Evolutionary conservation across 108 stramenopile genomes (phyloP), one percentile per base, ranked within the genome.

Genomic region (Pseudonitzschia pungens): DNA sequence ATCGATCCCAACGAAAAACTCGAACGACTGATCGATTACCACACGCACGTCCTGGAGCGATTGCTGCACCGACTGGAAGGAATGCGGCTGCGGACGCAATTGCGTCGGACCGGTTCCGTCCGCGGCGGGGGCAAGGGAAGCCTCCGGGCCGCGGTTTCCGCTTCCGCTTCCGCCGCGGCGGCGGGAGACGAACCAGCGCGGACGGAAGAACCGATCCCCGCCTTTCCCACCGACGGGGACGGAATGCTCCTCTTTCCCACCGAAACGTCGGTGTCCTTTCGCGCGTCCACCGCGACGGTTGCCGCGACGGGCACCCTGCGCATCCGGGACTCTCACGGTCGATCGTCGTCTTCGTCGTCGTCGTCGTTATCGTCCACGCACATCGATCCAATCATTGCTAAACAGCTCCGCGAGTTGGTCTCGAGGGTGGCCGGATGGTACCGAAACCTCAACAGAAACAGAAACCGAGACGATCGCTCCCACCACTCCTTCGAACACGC

Each of bases 401-500:
- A 11, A 9, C 66, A 67, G 36, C 66, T 67, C 28, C 66, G 45
- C 18, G 45, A 48, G 22, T 45, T 67, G 22, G 44, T 67, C 3
- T 67, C 66, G n/a, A 67, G 28, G 16, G 36, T 48, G 21, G 42
- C 66, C 28, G 33, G 42, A 65, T 42, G 21, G 64, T 41, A 65
- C 64, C 31, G 36, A 36, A 36, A 36, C 36, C 36, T n/a, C n/a
- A n/a, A n/a, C n/a, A n/a, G 36, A 36, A 48, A 48, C 45, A 1
- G 14, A 18, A 18, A 48, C 18, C 45, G 44, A 50, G 60, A 62
- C 15, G 66, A 67, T 67, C 66, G 22, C 9, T 45, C 66, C 27
- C 50, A 43, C 50, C 66, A 67, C 36, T 67, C 45, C 10, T 67
- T 67, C 28, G 44, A 67, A n/a, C 66, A 67, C 43, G 45, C 66